Evolutionary conservation across 129 eudicot genomes (phyloP).

Genomic region (Glebionis coronaria): DNA sequence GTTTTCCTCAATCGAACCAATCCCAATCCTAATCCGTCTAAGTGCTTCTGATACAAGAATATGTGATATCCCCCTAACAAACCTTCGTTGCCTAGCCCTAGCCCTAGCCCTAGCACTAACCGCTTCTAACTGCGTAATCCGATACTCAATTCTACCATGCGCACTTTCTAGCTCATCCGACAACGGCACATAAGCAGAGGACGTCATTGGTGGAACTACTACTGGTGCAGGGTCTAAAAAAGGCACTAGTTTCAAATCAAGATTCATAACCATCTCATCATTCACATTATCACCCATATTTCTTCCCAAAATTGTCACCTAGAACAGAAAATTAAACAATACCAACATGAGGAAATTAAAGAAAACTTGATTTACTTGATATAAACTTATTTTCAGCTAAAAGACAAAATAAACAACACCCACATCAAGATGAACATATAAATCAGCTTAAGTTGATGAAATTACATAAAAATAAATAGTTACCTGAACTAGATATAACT

Average conservation of each 20-base stretch:
- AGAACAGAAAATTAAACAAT: neutral
- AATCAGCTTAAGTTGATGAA: no score
- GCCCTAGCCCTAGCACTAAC: conserved; percentile 65
- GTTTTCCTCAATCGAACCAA: conserved; percentile 44
- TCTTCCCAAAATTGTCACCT: neutral
- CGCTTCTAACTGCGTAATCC: conserved; percentile 74
- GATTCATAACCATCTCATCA: conserved; percentile 53
- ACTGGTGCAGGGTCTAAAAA: conserved; percentile 22
- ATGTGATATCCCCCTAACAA: conserved; percentile 45
- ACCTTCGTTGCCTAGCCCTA: conserved; percentile 54
- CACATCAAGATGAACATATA: no score
- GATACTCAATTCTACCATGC: conserved; percentile 54
- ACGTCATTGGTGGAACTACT: conserved; percentile 27
- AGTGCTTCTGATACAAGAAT: conserved; percentile 82
- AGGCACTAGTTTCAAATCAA: conserved; percentile 76
- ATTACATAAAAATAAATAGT: no score
- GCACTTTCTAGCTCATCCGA: conserved; percentile 45
- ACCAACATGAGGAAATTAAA: no score
- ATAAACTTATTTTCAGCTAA: no score
- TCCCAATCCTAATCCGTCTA: conserved; percentile 67
- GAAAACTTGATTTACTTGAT: no score
- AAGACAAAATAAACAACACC: no score
- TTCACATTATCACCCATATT: conserved; percentile 48
- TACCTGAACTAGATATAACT: no score
- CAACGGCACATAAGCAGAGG: conserved; percentile 37